Evolutionary conservation across 805 yeast species (phyloP).

Genomic region (Yamadazyma nakazawae): DNA sequence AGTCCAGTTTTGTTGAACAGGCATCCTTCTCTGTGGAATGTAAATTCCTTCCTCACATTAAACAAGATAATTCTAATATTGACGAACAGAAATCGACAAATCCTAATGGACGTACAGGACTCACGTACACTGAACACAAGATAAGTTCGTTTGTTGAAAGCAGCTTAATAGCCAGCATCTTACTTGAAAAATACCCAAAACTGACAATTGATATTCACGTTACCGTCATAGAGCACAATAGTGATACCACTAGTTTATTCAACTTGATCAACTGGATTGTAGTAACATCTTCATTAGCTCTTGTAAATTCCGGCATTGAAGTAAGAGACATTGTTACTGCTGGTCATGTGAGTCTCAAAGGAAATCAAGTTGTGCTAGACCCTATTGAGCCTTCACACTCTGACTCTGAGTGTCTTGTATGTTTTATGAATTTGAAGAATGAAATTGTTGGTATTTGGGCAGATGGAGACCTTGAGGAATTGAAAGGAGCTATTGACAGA

Average conservation of each 20-base stretch:
- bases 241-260: constrained; percentile 19
- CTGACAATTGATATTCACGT: constrained; percentile 80
- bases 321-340: constrained; percentile 71
- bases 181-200: constrained; percentile 79
- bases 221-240: constrained; percentile 45
- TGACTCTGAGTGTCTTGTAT: constrained; percentile 40
- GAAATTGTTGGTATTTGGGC: constrained; percentile 62
- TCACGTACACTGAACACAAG: constrained; percentile 43
- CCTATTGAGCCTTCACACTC: constrained; percentile 15
- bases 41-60: constrained; percentile 48
- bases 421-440: constrained; percentile 52
- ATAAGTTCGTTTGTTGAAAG: constrained; percentile 51
- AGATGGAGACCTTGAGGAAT: constrained; percentile 24
- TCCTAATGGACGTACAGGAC: constrained; percentile 23
- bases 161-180: constrained; percentile 49
- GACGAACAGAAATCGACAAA: constrained; percentile 15
- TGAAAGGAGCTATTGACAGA: constrained; percentile 37
- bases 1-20: constrained; percentile 65
- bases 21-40: constrained; percentile 65
- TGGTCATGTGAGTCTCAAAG: constrained; percentile 38
- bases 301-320: constrained; percentile 84
- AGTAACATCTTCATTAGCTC: constrained; percentile 67
- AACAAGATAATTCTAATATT: constrained; percentile 25
- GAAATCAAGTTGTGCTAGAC: constrained; percentile 17
- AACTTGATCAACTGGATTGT: constrained; percentile 50